Evolutionary conservation across 2,329 filamentous ascomycete species (phyloP).

Genomic region (Graphium sp.): DNA sequence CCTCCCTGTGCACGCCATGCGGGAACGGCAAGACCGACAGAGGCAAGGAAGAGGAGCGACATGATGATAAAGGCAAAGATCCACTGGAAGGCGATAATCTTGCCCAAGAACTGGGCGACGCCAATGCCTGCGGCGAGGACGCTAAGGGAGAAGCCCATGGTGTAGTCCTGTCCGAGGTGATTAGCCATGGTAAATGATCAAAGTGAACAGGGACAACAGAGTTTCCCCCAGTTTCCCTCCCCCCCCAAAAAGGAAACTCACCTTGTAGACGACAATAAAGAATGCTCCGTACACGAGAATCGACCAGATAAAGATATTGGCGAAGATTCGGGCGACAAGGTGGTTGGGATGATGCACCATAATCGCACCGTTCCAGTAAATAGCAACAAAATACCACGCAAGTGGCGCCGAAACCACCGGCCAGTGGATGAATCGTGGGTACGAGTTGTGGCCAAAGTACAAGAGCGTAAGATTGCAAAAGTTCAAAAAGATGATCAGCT

Average conservation of each 20-base stretch:
- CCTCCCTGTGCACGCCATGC: constrained; percentile 38
- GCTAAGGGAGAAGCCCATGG: constrained; percentile 65
- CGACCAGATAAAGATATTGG: constrained; percentile 79
- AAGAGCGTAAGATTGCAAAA: constrained; percentile 64
- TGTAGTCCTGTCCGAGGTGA: constrained; percentile 36
- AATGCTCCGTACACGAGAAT: constrained; percentile 61
- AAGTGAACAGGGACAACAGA: not conserved
- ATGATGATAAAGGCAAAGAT: constrained; percentile 83
- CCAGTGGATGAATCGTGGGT: constrained; percentile 59
- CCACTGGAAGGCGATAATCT: constrained; percentile 72
- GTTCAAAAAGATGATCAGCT: constrained; percentile 63
- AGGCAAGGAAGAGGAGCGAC: constrained; percentile 53
- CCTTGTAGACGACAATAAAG: constrained; percentile 60
- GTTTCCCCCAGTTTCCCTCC: too few species aligned
- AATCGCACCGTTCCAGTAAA: constrained; percentile 82
- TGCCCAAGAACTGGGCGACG: constrained; percentile 57
- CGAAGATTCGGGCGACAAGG: constrained; percentile 59
- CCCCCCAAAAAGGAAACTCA: too few species aligned
- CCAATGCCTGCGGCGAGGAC: constrained; percentile 60
- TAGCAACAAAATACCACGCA: constrained; percentile 67
- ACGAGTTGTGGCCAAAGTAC: constrained; percentile 65
- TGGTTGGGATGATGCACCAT: constrained; percentile 53
- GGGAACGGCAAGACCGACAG: constrained; percentile 47
- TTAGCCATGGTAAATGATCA: constrained; percentile 6
- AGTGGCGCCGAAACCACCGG: constrained; percentile 62